Conservation (phyloP, 768 basidiomycete genomes). For the Trametes cinnabarina region DNA sequence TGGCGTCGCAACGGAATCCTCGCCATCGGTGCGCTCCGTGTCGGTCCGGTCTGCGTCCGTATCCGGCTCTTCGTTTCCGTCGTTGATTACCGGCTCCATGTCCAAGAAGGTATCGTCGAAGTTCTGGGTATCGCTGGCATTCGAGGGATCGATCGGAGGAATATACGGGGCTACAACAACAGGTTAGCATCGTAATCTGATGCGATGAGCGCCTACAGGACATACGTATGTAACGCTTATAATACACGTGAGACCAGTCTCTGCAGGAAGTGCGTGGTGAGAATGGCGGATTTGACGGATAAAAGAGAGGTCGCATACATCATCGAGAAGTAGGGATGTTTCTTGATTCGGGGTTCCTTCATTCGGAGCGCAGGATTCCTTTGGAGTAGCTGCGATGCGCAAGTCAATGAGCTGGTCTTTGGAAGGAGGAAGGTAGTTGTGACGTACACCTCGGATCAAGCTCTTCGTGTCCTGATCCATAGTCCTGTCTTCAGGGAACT, state of each 20-base stretch:
- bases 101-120: slow-evolving; percentile 97
- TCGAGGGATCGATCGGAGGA: slow-evolving; percentile 84
- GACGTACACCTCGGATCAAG: slow-evolving; percentile 86
- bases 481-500: slow-evolving; percentile 87
- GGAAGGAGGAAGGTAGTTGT: background rate
- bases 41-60: slow-evolving; percentile 75
- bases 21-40: slow-evolving; percentile 68
- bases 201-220: slow-evolving; percentile 21
- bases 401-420: slow-evolving; percentile 2
- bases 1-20: slow-evolving; percentile 75
- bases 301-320: slow-evolving; percentile 53
- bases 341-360: slow-evolving; percentile 90
- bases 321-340: slow-evolving; percentile 93
- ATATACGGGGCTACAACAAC: slow-evolving; percentile 76
- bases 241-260: slow-evolving; percentile 92
- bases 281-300: slow-evolving; percentile 14
- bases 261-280: slow-evolving; percentile 38
- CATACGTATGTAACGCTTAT: slow-evolving; percentile 90
- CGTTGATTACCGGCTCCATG: slow-evolving; percentile 90
- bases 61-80: slow-evolving; percentile 61
- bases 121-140: slow-evolving; percentile 95
- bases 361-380: slow-evolving; percentile 88
- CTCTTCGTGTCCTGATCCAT: slow-evolving; percentile 95
- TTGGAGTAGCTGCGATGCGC: slow-evolving; percentile 70
- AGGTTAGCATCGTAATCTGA: background rate